Evolutionary conservation across 371 early-diverging fungal species (phyloP).

Genomic region (Nematocida parisii): DNA sequence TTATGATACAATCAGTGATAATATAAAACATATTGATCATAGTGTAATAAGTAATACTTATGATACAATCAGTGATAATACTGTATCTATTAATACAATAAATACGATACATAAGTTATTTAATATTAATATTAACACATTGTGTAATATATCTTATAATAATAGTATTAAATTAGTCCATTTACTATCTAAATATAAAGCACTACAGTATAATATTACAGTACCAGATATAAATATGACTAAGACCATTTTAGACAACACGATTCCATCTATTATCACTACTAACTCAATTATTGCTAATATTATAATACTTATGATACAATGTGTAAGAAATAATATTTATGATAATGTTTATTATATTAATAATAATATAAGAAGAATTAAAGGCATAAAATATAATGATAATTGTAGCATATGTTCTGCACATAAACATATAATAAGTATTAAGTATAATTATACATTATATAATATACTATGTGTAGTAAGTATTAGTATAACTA

Average conservation of each 20-base stretch:
- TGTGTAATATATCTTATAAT: no score
- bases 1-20: no score
- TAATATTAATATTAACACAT: no score
- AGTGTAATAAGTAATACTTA: no score
- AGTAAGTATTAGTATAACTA: not conserved
- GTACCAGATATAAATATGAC: slow-evolving; percentile 44
- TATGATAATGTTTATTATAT: slow-evolving; percentile 25
- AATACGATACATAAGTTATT: no score
- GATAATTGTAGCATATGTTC: slow-evolving; percentile 7
- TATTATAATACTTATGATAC: slow-evolving; percentile 71
- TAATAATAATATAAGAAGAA: not conserved
- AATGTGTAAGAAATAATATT: not conserved
- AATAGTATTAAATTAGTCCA: no score
- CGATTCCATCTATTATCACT: slow-evolving; percentile 68
- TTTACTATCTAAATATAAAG: slow-evolving; percentile 39
- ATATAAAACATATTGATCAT: no score
- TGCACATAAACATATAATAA: not conserved
- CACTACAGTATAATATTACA: slow-evolving; percentile 54
- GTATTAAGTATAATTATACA: not conserved
- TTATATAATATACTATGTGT: not conserved
- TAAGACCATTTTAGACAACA: slow-evolving; percentile 59
- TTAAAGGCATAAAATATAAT: not conserved
- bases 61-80: no score
- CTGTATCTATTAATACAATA: no score
- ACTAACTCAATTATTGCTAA: slow-evolving; percentile 67